Conservation (phyloP, 371 early-diverging fungal species). For the Cokeromyces recurvatus region DNA sequence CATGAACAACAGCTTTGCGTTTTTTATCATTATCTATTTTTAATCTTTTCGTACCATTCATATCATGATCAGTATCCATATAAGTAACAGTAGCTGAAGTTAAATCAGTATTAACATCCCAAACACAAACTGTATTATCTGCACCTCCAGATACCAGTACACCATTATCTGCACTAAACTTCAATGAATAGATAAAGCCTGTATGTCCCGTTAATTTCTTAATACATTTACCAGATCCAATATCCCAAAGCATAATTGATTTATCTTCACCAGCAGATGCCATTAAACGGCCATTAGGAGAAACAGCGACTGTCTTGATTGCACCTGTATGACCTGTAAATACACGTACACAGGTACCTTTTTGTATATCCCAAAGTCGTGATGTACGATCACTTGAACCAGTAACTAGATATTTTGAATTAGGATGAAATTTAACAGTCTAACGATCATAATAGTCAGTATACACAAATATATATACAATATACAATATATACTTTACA, state of each 20-base stretch:
- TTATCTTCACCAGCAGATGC: conserved; percentile 91
- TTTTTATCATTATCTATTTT: conserved; percentile 16
- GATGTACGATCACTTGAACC: conserved; percentile 95
- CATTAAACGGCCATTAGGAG: conserved; percentile 92
- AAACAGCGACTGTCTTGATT: conserved; percentile 86
- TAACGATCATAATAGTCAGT: conserved; percentile 7
- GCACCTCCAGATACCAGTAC: conserved; percentile 90
- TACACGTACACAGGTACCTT: conserved; percentile 89
- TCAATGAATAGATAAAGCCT: conserved; percentile 83
- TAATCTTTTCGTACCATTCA: background rate
- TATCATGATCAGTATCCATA: conserved; percentile 8
- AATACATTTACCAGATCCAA: conserved; percentile 85
- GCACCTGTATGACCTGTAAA: conserved; percentile 92
- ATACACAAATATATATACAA: background rate
- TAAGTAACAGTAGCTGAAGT: conserved; percentile 2
- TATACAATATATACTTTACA: conserved; percentile 44
- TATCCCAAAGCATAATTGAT: conserved; percentile 91
- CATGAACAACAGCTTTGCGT: conserved; percentile 15
- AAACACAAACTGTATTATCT: conserved; percentile 92
- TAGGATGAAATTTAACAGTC: conserved; percentile 98
- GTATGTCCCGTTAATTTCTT: conserved; percentile 85
- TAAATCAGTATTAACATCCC: conserved; percentile 81
- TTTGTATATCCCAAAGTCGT: conserved; percentile 95
- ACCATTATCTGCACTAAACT: conserved; percentile 81
- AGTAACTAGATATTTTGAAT: conserved; percentile 94